These are phyloP conservation scores for Candida sanyaensis DNA, from an alignment of 1,139 yeast species.

Conservation along the genomic window DNA sequence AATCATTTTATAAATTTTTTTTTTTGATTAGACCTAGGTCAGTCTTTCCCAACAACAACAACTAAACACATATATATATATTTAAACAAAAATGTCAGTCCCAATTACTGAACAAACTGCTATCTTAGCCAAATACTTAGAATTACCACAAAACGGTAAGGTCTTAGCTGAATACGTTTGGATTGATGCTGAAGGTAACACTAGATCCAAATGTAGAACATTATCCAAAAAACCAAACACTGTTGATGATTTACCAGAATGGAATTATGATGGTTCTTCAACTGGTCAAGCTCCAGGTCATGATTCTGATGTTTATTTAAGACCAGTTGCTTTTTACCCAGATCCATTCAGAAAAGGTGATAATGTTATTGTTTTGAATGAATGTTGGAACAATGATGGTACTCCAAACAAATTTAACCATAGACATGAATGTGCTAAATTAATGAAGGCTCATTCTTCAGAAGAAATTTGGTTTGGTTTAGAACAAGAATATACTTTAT, in stretches of 20 bases:
- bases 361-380: conserved; percentile 90
- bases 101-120: conserved; percentile 68
- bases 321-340: conserved; percentile 91
- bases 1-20: neutral
- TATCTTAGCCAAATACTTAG: conserved; percentile 77
- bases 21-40: conserved; percentile 3
- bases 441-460: conserved; percentile 87
- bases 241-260: conserved; percentile 90
- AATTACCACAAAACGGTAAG: conserved; percentile 82
- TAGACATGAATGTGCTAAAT: conserved; percentile 96
- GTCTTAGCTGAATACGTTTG: conserved; percentile 96
- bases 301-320: conserved; percentile 90
- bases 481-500: conserved; percentile 97
- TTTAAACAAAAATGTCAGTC: conserved; percentile 31
- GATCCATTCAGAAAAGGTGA: conserved; percentile 99
- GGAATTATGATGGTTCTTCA: conserved; percentile 99
- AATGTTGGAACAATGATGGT: conserved; percentile 98
- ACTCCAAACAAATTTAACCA: conserved; percentile 98
- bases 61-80: conserved; percentile 5
- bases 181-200: conserved; percentile 91
- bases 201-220: conserved; percentile 95
- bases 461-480: conserved; percentile 96
- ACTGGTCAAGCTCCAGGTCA: conserved; percentile 99
- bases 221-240: conserved; percentile 66
- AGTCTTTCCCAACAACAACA: neutral